These are phyloP conservation scores for Umbilicus rupestris DNA, from an alignment of 164 flowering plant species.

Conservation along the genomic window DNA sequence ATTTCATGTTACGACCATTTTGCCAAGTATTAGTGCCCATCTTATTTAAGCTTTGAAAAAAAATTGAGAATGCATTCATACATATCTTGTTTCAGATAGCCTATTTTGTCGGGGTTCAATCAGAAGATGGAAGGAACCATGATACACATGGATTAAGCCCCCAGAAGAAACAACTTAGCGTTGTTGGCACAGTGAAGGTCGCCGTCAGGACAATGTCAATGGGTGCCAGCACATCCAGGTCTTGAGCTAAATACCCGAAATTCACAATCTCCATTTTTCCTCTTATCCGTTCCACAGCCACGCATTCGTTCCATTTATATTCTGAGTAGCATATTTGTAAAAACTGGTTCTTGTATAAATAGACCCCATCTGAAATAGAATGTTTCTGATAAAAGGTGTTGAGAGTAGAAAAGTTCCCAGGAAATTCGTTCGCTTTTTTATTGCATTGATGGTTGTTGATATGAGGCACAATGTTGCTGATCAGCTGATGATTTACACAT, in stretches of 20 bases:
- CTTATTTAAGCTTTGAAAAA: background rate
- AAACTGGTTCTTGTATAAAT: background rate
- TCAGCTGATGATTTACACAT: too few relatives aligned
- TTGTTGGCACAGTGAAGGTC: slow-evolving; percentile 74
- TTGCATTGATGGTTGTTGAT: too few relatives aligned
- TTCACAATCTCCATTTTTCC: background rate
- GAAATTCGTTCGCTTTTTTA: too few relatives aligned
- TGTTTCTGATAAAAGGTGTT: too few relatives aligned
- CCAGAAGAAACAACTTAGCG: slow-evolving; percentile 56
- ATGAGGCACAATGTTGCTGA: too few relatives aligned
- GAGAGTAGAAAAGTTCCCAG: too few relatives aligned
- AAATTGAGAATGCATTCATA: background rate
- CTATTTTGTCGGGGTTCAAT: slow-evolving; percentile 65
- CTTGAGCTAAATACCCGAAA: slow-evolving; percentile 13
- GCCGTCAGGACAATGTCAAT: slow-evolving; percentile 58
- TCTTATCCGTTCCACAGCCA: background rate
- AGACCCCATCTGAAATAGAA: background rate
- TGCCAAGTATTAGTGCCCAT: background rate
- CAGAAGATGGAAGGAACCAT: slow-evolving; percentile 31
- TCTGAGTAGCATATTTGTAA: background rate
- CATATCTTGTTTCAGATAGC: slow-evolving; percentile 46
- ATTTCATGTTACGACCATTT: background rate
- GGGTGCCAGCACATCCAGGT: slow-evolving; percentile 44
- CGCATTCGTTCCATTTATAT: background rate
- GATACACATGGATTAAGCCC: slow-evolving; percentile 40